Conservation (phyloP, 306 rosid species). For the Quercus agrifolia region DNA sequence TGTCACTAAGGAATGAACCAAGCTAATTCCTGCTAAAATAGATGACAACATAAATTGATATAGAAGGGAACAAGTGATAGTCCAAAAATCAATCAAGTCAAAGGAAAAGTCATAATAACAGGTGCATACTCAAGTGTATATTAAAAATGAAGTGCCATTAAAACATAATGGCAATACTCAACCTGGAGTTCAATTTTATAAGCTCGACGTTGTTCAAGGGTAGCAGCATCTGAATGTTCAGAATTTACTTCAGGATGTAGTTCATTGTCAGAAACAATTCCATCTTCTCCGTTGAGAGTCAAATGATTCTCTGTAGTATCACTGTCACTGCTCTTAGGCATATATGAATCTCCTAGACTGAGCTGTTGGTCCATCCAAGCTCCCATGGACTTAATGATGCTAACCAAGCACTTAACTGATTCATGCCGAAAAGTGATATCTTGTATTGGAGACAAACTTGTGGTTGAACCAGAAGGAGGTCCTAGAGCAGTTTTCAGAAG, state of each 20-base stretch:
- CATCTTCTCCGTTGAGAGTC: slow-evolving; percentile 70
- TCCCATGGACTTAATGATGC: slow-evolving; percentile 94
- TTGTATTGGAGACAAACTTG: slow-evolving; percentile 85
- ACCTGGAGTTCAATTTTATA: slow-evolving; percentile 97
- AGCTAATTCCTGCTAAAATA: slow-evolving; percentile 15
- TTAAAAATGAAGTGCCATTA: slow-evolving; percentile 12
- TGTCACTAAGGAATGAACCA: slow-evolving; percentile 35
- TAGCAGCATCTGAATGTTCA: slow-evolving; percentile 82
- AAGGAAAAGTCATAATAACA: neutral
- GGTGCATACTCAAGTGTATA: slow-evolving; percentile 1
- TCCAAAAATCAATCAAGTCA: neutral
- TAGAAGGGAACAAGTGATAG: neutral
- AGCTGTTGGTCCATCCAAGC: slow-evolving; percentile 96
- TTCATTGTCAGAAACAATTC: slow-evolving; percentile 68
- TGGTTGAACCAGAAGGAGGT: slow-evolving; percentile 91
- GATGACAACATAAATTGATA: slow-evolving; percentile 16
- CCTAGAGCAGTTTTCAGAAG: slow-evolving; percentile 98
- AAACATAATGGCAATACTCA: slow-evolving; percentile 19
- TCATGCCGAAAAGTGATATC: slow-evolving; percentile 94
- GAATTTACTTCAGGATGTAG: slow-evolving; percentile 68
- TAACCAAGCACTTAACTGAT: slow-evolving; percentile 89
- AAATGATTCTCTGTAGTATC: slow-evolving; percentile 52
- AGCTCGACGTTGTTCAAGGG: slow-evolving; percentile 92
- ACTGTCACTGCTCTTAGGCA: slow-evolving; percentile 57
- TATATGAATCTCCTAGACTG: slow-evolving; percentile 58